Conservation (phyloP, 108 stramenopile genomes). For the Cyclotella sp. region DNA sequence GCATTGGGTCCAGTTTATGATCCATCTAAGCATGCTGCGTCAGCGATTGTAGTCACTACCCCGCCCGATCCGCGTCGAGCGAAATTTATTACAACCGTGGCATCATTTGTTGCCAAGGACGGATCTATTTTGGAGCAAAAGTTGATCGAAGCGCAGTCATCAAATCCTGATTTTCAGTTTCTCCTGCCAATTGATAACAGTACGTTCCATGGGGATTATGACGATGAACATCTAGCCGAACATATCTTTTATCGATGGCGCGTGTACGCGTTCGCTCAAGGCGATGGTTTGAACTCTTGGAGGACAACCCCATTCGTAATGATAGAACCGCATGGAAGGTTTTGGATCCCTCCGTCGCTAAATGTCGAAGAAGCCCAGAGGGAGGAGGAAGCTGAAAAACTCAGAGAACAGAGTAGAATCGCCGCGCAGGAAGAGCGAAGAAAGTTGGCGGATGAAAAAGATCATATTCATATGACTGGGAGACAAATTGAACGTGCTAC, state of each 20-base stretch:
- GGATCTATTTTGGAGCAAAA: constrained; percentile 57
- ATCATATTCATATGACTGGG: constrained; percentile 54
- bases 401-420: constrained; percentile 36
- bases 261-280: constrained; percentile 78
- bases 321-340: constrained; percentile 57
- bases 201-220: constrained; percentile 7
- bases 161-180: constrained; percentile 57
- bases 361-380: constrained; percentile 49
- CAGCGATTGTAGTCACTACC: constrained; percentile 55
- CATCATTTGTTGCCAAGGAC: constrained; percentile 71
- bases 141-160: constrained; percentile 51
- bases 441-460: constrained; percentile 33
- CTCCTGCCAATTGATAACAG: constrained; percentile 22
- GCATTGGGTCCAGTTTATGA: constrained; percentile 39
- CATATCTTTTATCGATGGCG: constrained; percentile 80
- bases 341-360: constrained; percentile 75
- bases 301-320: constrained; percentile 73
- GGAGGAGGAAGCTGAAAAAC: constrained; percentile 51
- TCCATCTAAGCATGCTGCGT: constrained; percentile 46
- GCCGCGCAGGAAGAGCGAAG: constrained; percentile 59
- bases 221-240: constrained; percentile 47
- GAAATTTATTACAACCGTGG: constrained; percentile 66
- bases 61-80: constrained; percentile 60
- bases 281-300: constrained; percentile 63
- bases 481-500: constrained; percentile 63